These are phyloP conservation scores for Lablab purpureus DNA, from an alignment of 306 rosid genomes.

Conservation along the genomic window DNA sequence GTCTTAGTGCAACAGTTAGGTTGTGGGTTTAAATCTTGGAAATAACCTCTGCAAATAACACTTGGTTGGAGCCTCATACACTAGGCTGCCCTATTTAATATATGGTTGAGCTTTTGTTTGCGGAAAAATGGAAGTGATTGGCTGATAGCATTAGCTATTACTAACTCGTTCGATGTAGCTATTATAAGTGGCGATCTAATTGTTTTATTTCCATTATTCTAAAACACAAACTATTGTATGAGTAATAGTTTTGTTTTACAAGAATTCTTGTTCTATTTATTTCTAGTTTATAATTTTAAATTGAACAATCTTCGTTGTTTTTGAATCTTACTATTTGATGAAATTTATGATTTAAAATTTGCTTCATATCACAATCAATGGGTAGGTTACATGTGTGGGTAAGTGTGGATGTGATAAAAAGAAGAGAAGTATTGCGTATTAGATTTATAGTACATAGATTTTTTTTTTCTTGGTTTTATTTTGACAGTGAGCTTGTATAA, in stretches of 20 bases:
- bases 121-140: not conserved
- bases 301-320: too few species aligned
- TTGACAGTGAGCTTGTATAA: not conserved
- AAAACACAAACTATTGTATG: too few species aligned
- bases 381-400: too few species aligned
- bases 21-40: not conserved
- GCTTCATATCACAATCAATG: too few species aligned
- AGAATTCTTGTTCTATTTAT: too few species aligned
- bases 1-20: not conserved
- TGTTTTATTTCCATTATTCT: too few species aligned
- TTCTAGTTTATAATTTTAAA: too few species aligned
- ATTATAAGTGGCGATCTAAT: too few species aligned
- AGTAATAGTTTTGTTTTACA: too few species aligned
- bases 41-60: not conserved
- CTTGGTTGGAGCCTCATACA: not conserved
- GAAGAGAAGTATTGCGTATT: not conserved
- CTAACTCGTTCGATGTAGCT: too few species aligned
- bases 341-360: too few species aligned
- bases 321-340: too few species aligned
- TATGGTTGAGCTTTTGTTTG: not conserved
- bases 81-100: constrained; percentile 2
- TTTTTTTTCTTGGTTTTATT: not conserved
- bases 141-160: not conserved
- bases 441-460: not conserved
- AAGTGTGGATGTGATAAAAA: not conserved